Evolutionary conservation across 345 rosid species (phyloP).

Genomic region (Citropsis articulata): DNA sequence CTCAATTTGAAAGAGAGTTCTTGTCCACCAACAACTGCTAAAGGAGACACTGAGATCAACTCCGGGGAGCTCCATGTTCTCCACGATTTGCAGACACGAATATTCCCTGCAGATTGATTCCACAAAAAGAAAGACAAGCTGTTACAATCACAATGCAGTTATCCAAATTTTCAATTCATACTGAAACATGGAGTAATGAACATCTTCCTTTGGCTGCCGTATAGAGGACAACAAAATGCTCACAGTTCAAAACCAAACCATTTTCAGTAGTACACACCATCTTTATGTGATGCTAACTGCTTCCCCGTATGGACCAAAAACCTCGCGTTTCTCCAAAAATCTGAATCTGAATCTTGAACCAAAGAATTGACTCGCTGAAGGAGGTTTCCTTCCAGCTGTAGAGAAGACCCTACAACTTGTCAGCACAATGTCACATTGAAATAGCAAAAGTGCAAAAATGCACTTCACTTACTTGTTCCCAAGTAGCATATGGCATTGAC

Average conservation of each 20-base stretch:
- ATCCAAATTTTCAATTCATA: not conserved
- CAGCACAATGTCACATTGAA: conserved; percentile 20
- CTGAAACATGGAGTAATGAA: not conserved
- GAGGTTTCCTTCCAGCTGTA: conserved; percentile 72
- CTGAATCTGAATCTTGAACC: conserved; percentile 54
- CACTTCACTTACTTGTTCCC: conserved; percentile 73
- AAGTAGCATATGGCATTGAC: conserved; percentile 61
- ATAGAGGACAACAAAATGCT: not conserved
- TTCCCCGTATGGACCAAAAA: conserved; percentile 67
- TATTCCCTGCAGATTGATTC: conserved; percentile 50
- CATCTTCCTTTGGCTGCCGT: not conserved
- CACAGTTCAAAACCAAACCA: not conserved
- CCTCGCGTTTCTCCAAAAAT: conserved; percentile 71
- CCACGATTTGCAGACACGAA: conserved; percentile 74
- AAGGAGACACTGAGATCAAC: conserved; percentile 73
- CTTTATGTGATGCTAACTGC: conserved; percentile 66
- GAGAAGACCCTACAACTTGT: conserved; percentile 29
- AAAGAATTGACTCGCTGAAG: conserved; percentile 44
- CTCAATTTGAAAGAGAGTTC: conserved; percentile 58
- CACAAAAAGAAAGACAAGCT: conserved; percentile 3
- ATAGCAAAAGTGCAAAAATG: not conserved
- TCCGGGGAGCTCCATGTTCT: conserved; percentile 74
- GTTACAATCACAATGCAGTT: not conserved
- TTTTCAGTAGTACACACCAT: conserved; percentile 46
- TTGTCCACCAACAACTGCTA: conserved; percentile 75